Conservation (phyloP, 2,329 filamentous ascomycete species). For the Pyrenophora tritici-repentis region DNA sequence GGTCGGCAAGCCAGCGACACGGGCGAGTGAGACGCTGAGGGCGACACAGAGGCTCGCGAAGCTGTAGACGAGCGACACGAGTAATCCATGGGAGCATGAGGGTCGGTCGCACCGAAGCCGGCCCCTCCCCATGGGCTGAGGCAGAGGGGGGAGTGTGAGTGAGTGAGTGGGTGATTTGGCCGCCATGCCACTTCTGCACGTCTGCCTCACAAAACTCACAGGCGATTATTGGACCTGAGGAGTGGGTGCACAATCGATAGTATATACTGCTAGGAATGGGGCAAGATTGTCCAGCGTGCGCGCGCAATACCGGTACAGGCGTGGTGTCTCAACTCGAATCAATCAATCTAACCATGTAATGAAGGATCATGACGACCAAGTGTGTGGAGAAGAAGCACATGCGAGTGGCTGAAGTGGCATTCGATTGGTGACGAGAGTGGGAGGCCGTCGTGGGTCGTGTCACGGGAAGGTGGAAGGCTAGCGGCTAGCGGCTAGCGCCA, state of each 20-base stretch:
- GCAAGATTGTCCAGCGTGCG: constrained; percentile 1
- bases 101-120: constrained; percentile 32
- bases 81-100: constrained; percentile 14
- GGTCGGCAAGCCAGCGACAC: constrained; percentile 27
- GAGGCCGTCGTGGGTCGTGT: constrained; percentile 5
- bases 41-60: constrained; percentile 28
- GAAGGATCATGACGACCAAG: background rate
- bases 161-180: too few species aligned
- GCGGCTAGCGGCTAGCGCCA: background rate
- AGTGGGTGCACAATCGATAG: too few species aligned
- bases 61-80: constrained; percentile 20
- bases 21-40: constrained; percentile 20
- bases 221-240: constrained; percentile 22
- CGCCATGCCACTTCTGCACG: too few species aligned
- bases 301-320: background rate
- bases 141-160: constrained; percentile 22
- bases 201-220: constrained; percentile 26
- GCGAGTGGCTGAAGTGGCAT: constrained; percentile 1
- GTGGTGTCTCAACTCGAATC: too few species aligned
- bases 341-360: background rate
- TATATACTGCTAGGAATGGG: background rate
- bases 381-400: too few species aligned
- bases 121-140: constrained; percentile 15
- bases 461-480: constrained; percentile 3
- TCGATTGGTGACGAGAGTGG: background rate